Conservation (phyloP, 2,329 filamentous ascomycete genomes). For the Nigrospora oryzae region DNA sequence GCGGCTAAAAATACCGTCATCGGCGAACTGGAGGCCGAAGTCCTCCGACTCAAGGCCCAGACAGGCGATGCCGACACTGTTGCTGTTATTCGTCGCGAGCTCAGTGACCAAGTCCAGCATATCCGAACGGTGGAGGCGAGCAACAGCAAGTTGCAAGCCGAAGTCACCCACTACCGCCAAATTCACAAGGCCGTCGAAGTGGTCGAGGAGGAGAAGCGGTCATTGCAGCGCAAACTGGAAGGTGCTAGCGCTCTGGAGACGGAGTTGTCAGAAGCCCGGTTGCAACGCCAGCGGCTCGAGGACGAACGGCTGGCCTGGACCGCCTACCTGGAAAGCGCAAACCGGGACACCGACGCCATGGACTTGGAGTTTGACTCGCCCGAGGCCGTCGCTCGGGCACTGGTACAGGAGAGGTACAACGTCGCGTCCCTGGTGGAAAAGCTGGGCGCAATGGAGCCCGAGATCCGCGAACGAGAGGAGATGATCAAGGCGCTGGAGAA, state of each 20-base stretch:
- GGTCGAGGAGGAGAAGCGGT: conserved; percentile 89
- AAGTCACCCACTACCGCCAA: conserved; percentile 75
- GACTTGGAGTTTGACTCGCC: conserved; percentile 88
- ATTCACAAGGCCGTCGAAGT: conserved; percentile 82
- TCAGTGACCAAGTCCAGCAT: conserved; percentile 87
- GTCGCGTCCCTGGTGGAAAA: conserved; percentile 73
- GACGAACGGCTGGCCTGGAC: conserved; percentile 85
- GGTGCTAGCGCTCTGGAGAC: conserved; percentile 65
- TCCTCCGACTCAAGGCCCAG: conserved; percentile 76
- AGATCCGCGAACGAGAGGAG: conserved; percentile 68
- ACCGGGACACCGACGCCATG: conserved; percentile 46
- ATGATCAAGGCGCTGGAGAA: conserved; percentile 63
- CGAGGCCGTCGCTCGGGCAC: conserved; percentile 75
- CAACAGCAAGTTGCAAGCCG: conserved; percentile 69
- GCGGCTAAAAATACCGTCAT: conserved; percentile 61
- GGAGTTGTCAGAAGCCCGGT: conserved; percentile 69
- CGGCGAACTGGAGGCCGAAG: conserved; percentile 71
- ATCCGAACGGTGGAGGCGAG: conserved; percentile 75
- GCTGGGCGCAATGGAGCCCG: conserved; percentile 70
- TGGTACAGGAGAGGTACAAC: conserved; percentile 75
- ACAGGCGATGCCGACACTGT: conserved; percentile 82
- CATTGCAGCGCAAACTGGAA: conserved; percentile 68
- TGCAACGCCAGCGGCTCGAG: conserved; percentile 80
- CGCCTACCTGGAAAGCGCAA: conserved; percentile 68
- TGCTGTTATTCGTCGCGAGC: conserved; percentile 74